Percentiles rank a stretch among this genome's conserved stretches.
phyloP scores from a whole-genome alignment of 495 filamentous ascomycete species.

The Coniosporium apollinis region DNA sequence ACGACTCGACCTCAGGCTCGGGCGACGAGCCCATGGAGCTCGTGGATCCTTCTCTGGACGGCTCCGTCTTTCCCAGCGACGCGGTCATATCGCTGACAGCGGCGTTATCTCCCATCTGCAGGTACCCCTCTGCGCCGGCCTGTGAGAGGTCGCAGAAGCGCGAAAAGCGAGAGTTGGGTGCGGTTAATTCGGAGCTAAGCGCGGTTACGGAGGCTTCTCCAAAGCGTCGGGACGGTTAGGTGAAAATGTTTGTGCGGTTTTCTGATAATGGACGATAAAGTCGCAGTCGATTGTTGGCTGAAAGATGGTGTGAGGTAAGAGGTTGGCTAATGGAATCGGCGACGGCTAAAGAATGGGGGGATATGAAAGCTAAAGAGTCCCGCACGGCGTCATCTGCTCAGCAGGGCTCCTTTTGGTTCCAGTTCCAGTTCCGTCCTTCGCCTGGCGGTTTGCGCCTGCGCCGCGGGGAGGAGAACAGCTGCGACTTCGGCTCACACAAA shows the following conservation, averaged over 20 bases:
- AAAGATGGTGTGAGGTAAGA: constrained; percentile 21
- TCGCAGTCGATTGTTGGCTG: constrained; percentile 5
- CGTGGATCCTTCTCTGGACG: constrained; percentile 22
- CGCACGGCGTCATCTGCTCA: too few species aligned
- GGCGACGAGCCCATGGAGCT: constrained; percentile 27
- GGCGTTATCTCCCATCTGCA: constrained; percentile 21
- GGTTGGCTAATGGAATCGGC: constrained; percentile 23
- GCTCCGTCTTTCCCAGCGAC: constrained; percentile 1
- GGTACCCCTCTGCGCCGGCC: constrained; percentile 14
- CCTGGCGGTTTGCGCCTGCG: too few species aligned
- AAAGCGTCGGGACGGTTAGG: constrained; percentile 5
- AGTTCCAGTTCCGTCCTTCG: too few species aligned
- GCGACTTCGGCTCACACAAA: too few species aligned
- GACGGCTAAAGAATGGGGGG: too few species aligned
- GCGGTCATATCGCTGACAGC: constrained; percentile 21
- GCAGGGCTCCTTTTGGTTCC: too few species aligned
- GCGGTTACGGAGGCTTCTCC: background rate
- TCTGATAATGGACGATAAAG: constrained; percentile 14
- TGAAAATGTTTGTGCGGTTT: constrained; percentile 11
- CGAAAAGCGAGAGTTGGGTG: constrained; percentile 15
- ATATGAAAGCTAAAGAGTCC: too few species aligned
- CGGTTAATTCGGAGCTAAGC: constrained; percentile 1
- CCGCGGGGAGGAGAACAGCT: too few species aligned
- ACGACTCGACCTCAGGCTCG: constrained; percentile 39
- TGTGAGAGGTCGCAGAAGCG: constrained; percentile 12